Evolutionary conservation across 768 basidiomycete genomes (phyloP), one percentile per base, ranked within the genome.

Genomic region (Naematelia encephala): DNA sequence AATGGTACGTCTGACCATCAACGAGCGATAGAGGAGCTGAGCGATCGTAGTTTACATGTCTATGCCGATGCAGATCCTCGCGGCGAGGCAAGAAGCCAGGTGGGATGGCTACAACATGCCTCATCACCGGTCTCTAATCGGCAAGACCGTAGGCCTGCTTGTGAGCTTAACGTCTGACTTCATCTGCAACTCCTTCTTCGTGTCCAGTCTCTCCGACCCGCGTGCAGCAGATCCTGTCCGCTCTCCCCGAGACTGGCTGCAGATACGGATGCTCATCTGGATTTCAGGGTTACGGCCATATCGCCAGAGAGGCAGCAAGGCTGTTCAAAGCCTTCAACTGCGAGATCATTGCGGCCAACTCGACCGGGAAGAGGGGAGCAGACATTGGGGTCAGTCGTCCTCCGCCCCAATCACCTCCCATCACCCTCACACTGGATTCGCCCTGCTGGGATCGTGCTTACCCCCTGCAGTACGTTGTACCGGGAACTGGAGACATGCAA

Each of bases 281-380:
- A n/a, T 42, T 42, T 13, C 45, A 74, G 70, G 70, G 74, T 5
- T 72, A 70, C 51, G 70, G 72, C 5, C 68, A 70, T 48, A 66
- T 72, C 30, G 72, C 59, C 10, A 53, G 72, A 1, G 74, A 74
- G 55, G 71, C 72, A 2, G 72, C 70, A 12, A 52, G 74, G 12
- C 25, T 76, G 30, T 47, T 72, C 45, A 52, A 71, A 54, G 60
- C 64, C 1, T 67, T 74, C 30, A 65, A 69, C 14, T 60, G 61
- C 23, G 51, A 62, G 11, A 66, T 76, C 56, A 69, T 76, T 46
- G 74, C 72, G 3, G 74, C 74, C 26, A 76, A 74, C 52, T 66
- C 72, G 27, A 54, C 52, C 27, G 74, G 74, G 1, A 56, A 66
- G 26, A 59, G 58, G 30, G 54, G 56, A 12, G 30, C 51, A 16